Base-by-base conservation (phyloP, 306 rosid genomes). In the Benincasa hispida region DNA sequence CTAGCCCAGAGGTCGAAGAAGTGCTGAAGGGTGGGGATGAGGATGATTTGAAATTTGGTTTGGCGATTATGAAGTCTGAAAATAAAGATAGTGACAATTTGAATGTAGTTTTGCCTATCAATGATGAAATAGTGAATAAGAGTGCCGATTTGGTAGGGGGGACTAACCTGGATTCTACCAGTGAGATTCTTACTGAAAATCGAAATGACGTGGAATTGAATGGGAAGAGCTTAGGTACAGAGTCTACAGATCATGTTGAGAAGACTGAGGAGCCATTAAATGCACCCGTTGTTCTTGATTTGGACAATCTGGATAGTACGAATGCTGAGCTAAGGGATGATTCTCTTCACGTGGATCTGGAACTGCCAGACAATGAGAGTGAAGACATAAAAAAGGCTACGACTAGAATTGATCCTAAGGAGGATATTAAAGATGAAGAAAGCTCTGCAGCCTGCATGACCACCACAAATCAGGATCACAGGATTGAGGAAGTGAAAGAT, bases 281-380 rank as follows among this genome's bases (percentile, higher is more conserved):
- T 83, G 86, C 53, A 41, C 79, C 81, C 37, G 82, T 37, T 75
- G 76, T 63, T 54, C 76, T 54, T 65, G 37, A 22, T 79, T 32
- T 63, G 54, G 85, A 82, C 76, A 56, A 75, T 75, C 76, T 57
- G 78, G 90, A 79, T 75, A 81, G 57, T 75, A 54, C 63, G 12
- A 70, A 25, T 45, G 81, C 50, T 37, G 86, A 83, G 62, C 51
- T 50, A 34, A 73, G 74, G 41, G 84, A 27, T 22, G 61, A 63
- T 76, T 81, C 72, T 41, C 59, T 69, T 80, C 10, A 55, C 10
- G 47, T 9, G 41, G 72, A 55, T 81, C 72, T 55, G 39, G 81
- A 82, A 66, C 78, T 79, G 78, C 81, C 22, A 42, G 80, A 22
- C 57, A 80, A 76, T 78, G 76, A 75, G 51, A 76, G 50, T 76